These are phyloP conservation scores for Bocquillonia castaneifolia DNA, from an alignment of 441 rosid genomes.

Conservation along the genomic window DNA sequence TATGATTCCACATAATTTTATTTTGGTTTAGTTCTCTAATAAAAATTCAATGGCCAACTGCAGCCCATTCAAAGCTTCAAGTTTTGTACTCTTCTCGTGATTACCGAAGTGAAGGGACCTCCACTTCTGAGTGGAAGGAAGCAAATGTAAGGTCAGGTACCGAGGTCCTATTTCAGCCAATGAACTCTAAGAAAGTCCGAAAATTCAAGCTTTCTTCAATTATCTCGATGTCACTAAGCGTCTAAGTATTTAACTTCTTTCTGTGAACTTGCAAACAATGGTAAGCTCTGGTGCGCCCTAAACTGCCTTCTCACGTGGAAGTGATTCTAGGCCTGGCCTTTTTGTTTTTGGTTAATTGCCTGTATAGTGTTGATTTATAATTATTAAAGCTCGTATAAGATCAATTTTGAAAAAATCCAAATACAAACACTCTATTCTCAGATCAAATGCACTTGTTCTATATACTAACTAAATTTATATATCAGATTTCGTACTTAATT, in stretches of 20 bases:
- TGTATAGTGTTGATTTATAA: not conserved
- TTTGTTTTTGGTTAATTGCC: not conserved
- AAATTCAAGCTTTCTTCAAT: constrained; percentile 78
- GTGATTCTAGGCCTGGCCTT: not conserved
- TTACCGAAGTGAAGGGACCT: constrained; percentile 72
- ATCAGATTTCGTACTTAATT: too few species aligned
- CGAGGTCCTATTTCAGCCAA: constrained; percentile 67
- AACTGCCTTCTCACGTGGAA: not conserved
- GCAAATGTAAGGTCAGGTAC: constrained; percentile 65
- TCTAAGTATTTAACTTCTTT: constrained; percentile 24
- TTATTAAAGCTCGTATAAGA: not conserved
- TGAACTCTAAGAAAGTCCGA: constrained; percentile 49
- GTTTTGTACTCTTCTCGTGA: constrained; percentile 71
- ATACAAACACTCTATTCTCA: not conserved
- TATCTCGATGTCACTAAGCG: constrained; percentile 63
- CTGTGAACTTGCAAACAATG: not conserved
- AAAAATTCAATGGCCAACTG: constrained; percentile 18
- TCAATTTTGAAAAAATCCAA: constrained; percentile 4
- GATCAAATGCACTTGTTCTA: too few species aligned
- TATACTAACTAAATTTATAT: not conserved
- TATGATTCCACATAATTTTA: not conserved
- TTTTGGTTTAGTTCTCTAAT: not conserved
- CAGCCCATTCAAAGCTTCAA: constrained; percentile 81
- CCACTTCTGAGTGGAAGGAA: constrained; percentile 71
- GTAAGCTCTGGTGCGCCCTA: not conserved